These are phyloP conservation scores for Colletotrichum sp. DNA, from an alignment of 2,329 filamentous ascomycete genomes.

Conservation along the genomic window DNA sequence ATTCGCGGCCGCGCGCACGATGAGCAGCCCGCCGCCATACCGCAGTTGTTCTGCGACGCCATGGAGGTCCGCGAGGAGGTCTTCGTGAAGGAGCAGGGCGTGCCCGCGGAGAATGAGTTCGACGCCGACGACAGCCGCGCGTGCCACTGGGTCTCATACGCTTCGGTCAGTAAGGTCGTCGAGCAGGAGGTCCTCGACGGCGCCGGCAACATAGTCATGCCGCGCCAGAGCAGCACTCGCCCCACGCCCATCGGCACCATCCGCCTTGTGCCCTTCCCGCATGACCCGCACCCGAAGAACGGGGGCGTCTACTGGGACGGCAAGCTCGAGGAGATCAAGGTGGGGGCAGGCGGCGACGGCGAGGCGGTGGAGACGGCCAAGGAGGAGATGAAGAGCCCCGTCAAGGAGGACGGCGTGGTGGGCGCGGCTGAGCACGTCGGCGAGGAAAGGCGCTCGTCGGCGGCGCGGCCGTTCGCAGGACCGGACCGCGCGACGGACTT, in stretches of 20 bases:
- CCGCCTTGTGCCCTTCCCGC: conserved; percentile 81
- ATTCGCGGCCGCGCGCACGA: conserved; percentile 40
- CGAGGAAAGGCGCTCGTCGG: neutral
- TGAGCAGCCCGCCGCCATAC: conserved; percentile 50
- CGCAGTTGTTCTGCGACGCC: conserved; percentile 63
- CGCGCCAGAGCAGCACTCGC: conserved; percentile 47
- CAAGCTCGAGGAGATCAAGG: conserved; percentile 33
- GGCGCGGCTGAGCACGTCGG: conserved; percentile 24
- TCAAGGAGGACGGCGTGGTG: conserved; percentile 17
- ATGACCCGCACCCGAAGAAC: conserved; percentile 64
- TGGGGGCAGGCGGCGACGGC: conserved; percentile 1
- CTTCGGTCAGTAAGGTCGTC: conserved; percentile 57
- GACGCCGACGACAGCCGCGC: conserved; percentile 80
- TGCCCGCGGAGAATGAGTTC: conserved; percentile 71
- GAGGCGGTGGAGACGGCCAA: conserved; percentile 24
- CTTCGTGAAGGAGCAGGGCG: conserved; percentile 63
- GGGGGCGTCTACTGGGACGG: conserved; percentile 55
- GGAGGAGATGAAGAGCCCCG: neutral
- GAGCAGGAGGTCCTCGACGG: conserved; percentile 48
- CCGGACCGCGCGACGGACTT: conserved; percentile 52
- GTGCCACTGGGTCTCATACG: conserved; percentile 90
- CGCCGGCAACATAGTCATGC: conserved; percentile 41
- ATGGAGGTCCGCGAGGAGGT: conserved; percentile 66
- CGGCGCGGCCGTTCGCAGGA: neutral
- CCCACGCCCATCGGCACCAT: conserved; percentile 73